A percentile compares a stretch with the other conserved stretches of the same genome.
phyloP scores from a whole-genome alignment of 805 yeast genomes.

The Crinitomyces ghanaensis region DNA sequence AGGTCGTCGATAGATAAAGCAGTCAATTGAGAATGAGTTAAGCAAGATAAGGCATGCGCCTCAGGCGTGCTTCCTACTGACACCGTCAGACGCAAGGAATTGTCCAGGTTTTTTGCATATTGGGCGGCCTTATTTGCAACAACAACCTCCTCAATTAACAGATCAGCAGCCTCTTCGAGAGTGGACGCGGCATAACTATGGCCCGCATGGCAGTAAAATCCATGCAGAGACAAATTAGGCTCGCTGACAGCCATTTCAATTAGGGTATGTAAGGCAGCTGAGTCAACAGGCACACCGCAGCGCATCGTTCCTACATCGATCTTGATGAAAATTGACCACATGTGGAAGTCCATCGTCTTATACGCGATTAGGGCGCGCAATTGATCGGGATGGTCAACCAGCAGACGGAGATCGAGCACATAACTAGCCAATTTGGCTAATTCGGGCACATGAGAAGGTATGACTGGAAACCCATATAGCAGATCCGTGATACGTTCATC shows the following conservation, averaged over 20 bases:
- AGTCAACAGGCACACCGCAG: constrained; percentile 42
- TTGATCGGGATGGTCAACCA: constrained; percentile 54
- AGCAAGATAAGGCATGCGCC: constrained; percentile 40
- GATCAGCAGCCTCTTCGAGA: constrained; percentile 35
- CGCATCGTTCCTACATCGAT: constrained; percentile 61
- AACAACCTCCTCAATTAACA: constrained; percentile 43
- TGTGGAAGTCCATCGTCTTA: constrained; percentile 22
- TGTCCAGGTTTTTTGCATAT: constrained; percentile 27
- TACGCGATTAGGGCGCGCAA: constrained; percentile 35
- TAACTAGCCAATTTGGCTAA: constrained; percentile 33
- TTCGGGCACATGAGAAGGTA: constrained; percentile 37
- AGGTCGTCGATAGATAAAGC: constrained; percentile 28
- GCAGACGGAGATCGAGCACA: constrained; percentile 36
- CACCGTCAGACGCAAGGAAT: constrained; percentile 33
- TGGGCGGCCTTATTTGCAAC: constrained; percentile 45
- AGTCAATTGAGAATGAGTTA: constrained; percentile 9
- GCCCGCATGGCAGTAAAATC: constrained; percentile 74
- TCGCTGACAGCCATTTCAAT: constrained; percentile 24
- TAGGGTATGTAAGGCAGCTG: constrained; percentile 29
- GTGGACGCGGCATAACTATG: constrained; percentile 48
- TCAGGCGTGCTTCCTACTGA: constrained; percentile 83
- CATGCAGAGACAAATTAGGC: constrained; percentile 38
- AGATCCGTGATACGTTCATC: constrained; percentile 37
- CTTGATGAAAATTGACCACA: constrained; percentile 59
- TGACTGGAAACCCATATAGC: constrained; percentile 50